phyloP scores from a whole-genome alignment of 306 rosid genomes.

The Dicorynia guianensis region DNA sequence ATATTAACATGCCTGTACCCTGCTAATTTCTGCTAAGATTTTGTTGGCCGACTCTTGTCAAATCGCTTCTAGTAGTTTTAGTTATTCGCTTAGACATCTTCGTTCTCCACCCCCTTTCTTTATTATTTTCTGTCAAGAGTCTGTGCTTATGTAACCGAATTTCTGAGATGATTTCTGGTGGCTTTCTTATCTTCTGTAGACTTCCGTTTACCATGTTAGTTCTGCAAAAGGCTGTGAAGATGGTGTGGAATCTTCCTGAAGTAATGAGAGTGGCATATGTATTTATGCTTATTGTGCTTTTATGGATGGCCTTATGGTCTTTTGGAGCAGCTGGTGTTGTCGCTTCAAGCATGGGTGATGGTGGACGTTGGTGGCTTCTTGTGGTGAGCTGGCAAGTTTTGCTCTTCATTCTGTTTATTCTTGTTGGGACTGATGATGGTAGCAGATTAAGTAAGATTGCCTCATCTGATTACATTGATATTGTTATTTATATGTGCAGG shows the following conservation, averaged over 20 bases:
- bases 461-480: constrained; percentile 39
- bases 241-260: constrained; percentile 90
- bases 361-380: constrained; percentile 98
- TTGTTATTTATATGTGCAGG: constrained; percentile 60
- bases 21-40: not conserved
- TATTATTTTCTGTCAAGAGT: constrained; percentile 19
- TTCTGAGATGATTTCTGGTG: constrained; percentile 31
- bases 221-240: constrained; percentile 90
- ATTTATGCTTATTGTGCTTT: constrained; percentile 86
- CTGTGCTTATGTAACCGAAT: not conserved
- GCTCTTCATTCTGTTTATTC: constrained; percentile 60
- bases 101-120: not conserved
- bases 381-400: constrained; percentile 99
- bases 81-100: not conserved
- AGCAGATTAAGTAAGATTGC: constrained; percentile 19
- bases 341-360: constrained; percentile 88
- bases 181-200: constrained; percentile 53
- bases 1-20: not conserved
- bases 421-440: constrained; percentile 42
- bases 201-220: constrained; percentile 96
- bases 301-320: constrained; percentile 94
- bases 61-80: not conserved
- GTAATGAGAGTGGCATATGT: constrained; percentile 80
- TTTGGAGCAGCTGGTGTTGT: constrained; percentile 98
- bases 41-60: not conserved